Conservation (phyloP, 192 early-diverging fungal species). For the Backusella sp. region DNA sequence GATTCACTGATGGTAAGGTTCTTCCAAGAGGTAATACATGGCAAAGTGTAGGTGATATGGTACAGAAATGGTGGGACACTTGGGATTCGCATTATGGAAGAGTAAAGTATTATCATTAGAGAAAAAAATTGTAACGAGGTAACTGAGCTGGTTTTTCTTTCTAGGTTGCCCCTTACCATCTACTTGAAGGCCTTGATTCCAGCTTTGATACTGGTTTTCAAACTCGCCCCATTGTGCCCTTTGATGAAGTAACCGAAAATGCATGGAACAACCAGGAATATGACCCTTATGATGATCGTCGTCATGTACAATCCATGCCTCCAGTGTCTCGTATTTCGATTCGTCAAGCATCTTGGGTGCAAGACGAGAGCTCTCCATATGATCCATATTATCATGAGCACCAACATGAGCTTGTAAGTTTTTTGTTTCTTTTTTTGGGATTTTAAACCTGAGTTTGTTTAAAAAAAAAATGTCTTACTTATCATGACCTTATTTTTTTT, state of each 20-base stretch:
- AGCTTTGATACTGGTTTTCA: not conserved
- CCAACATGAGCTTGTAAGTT: not conserved
- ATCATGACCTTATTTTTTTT: not conserved
- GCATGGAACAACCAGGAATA: conserved; percentile 27
- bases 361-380: not conserved
- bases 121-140: not conserved
- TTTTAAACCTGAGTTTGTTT: not conserved
- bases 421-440: not conserved
- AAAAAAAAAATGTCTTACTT: not conserved
- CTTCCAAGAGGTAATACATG: conserved; percentile 46
- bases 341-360: not conserved
- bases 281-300: conserved; percentile 4
- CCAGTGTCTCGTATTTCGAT: conserved; percentile 21
- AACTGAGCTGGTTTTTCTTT: not conserved
- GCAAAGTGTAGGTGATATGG: conserved; percentile 53
- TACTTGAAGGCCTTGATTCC: not conserved
- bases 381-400: not conserved
- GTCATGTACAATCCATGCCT: conserved; percentile 20
- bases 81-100: conserved; percentile 55
- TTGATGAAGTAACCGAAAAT: conserved; percentile 17
- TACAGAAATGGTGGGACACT: conserved; percentile 74
- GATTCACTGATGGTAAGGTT: conserved; percentile 59
- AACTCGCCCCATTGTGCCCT: conserved; percentile 9
- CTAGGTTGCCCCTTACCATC: conserved; percentile 11
- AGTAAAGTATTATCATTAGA: conserved; percentile 4